A percentile compares a stretch with the other conserved stretches of the same genome.
phyloP scores from a whole-genome alignment of 768 basidiomycete genomes.

The Trametes elegans region DNA sequence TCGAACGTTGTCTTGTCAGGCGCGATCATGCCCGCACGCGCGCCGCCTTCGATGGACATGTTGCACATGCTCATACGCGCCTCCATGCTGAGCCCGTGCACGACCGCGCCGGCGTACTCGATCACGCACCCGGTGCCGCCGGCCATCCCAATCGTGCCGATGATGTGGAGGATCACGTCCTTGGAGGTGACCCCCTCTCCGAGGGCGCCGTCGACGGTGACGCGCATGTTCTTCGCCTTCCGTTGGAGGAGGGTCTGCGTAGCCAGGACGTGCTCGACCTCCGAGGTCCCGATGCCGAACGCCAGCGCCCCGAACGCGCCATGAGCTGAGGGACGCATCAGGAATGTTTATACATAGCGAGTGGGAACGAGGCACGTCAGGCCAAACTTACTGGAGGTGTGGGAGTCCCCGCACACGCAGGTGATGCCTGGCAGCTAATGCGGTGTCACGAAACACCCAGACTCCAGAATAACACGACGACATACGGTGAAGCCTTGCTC shows the following conservation, averaged over 20 bases:
- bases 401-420: conserved; percentile 63
- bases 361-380: too few species aligned
- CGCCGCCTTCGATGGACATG: conserved; percentile 69
- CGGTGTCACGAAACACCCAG: background rate
- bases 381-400: conserved; percentile 62
- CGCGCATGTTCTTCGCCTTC: conserved; percentile 66
- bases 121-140: conserved; percentile 65
- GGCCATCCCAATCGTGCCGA: conserved; percentile 62
- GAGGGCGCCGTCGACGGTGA: conserved; percentile 56
- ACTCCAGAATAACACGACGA: background rate
- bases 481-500: conserved; percentile 62
- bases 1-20: conserved; percentile 62
- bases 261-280: conserved; percentile 68
- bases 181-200: conserved; percentile 58
- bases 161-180: conserved; percentile 64
- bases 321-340: conserved; percentile 40
- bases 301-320: conserved; percentile 68
- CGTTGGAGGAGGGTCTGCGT: conserved; percentile 62
- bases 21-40: conserved; percentile 64
- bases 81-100: conserved; percentile 59
- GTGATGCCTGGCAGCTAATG: conserved; percentile 45
- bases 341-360: background rate
- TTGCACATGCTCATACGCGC: conserved; percentile 61
- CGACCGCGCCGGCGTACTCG: conserved; percentile 58
- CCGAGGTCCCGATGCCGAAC: conserved; percentile 66